Base-by-base conservation (phyloP, 2,329 filamentous ascomycete genomes). In the Mycocentrospora acerina region DNA sequence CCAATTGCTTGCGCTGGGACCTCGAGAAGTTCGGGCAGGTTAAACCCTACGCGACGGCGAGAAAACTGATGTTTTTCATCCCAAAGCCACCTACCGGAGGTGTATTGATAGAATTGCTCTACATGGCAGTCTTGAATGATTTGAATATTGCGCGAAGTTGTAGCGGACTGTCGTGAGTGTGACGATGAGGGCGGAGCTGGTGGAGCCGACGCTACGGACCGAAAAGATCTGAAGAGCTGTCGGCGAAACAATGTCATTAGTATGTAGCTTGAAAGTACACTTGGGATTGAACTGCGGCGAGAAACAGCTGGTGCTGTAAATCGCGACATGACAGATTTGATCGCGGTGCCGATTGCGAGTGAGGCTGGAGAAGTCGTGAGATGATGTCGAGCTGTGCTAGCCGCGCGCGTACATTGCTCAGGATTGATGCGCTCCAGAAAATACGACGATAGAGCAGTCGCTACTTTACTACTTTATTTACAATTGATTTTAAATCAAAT, bases 81-180 rank as follows among this genome's bases (percentile, higher is more conserved):
- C 41, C 46, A 53, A 24, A 53, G 41, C 44, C 44, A 53, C 31
- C 46, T 44, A 38, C 43, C 46, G 18, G 44, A 44, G 18, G 43
- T 48, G 33, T 53, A 50, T 29, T 42, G 42, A 42, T 50, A 48
- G 38, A 46, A 44, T 29, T 42, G 42, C 37, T 44, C 35, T 18
- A 41, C 37, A 39, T 76, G 68, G 19, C 86, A 87, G 38, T 87
- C 30, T 38, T 22, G 27, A 43, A 33, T 25, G 32, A 42, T 37
- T 15, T 38, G 32, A 32, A 29, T 32, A 30, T 47, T 27, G 35
- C 40, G 38, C 25, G 40, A 50, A 29, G 33, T 42, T 35, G 17
- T 40, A 26, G 38, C 41, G 31, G 42, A 44, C 33, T 38, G 35
- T 25, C 38, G 38, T 27, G 29, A 37, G 31, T 42, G 35, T 28